A percentile compares a stretch with the other conserved stretches of the same genome.
phyloP scores from a whole-genome alignment of 257 asterid genomes.

The Pogostemon cablin region DNA sequence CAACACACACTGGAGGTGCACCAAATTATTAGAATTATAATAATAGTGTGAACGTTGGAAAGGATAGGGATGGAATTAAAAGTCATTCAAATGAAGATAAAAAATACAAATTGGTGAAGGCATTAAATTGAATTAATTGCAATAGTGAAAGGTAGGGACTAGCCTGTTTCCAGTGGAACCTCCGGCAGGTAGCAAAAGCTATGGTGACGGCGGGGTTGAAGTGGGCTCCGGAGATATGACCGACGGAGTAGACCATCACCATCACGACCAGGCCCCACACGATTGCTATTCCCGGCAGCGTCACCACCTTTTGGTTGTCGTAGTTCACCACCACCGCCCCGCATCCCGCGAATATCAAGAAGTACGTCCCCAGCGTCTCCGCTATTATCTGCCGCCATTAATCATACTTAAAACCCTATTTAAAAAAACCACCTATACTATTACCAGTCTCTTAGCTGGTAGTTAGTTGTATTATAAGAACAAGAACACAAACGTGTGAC shows the following conservation, averaged over 20 bases:
- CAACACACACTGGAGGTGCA: not conserved
- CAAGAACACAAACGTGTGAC: not conserved
- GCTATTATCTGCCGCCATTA: conserved; percentile 58
- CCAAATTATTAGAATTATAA: not conserved
- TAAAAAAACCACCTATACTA: too few relatives aligned
- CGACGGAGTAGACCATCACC: conserved; percentile 85
- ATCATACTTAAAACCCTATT: not conserved
- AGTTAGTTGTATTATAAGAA: too few relatives aligned
- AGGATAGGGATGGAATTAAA: not conserved
- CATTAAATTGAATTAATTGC: too few relatives aligned
- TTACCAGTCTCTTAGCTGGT: too few relatives aligned
- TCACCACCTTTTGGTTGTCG: conserved; percentile 56
- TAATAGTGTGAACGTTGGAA: not conserved
- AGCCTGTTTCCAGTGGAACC: conserved; percentile 86
- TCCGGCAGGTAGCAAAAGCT: conserved; percentile 76
- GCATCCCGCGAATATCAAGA: conserved; percentile 78
- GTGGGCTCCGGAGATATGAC: conserved; percentile 94
- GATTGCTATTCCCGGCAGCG: conserved; percentile 72
- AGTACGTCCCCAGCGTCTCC: conserved; percentile 75
- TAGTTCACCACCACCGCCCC: conserved; percentile 72
- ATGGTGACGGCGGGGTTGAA: conserved; percentile 90
- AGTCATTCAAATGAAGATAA: not conserved
- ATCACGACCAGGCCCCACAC: conserved; percentile 85
- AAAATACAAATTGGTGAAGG: conserved; percentile 8
- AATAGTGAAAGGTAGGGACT: too few relatives aligned